Conservation (phyloP, 495 filamentous ascomycete species). For the Lophium mytilinum region DNA sequence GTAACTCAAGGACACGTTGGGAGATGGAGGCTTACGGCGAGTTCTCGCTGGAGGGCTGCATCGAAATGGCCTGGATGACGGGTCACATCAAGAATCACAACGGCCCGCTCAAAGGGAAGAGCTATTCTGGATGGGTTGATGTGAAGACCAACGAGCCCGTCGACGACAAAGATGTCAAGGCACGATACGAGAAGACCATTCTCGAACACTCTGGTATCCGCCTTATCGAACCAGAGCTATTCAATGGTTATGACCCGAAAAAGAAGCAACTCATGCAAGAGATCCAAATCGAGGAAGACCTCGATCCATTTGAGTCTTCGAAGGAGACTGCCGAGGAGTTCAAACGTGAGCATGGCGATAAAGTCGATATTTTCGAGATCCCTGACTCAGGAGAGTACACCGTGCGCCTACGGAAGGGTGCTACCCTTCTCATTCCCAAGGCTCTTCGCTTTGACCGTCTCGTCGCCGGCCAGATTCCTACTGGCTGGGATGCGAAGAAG, state of each 20-base stretch:
- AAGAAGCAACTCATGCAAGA: conserved; percentile 98
- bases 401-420: conserved; percentile 89
- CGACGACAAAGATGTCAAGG: conserved; percentile 95
- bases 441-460: conserved; percentile 93
- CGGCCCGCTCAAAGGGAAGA: conserved; percentile 93
- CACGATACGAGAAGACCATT: conserved; percentile 92
- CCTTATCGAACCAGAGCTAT: conserved; percentile 93
- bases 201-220: conserved; percentile 96
- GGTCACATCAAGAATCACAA: conserved; percentile 98
- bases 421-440: conserved; percentile 89
- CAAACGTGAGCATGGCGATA: conserved; percentile 91
- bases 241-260: conserved; percentile 94
- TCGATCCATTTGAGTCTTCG: conserved; percentile 93
- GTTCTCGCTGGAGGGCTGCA: conserved; percentile 95
- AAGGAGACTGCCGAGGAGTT: conserved; percentile 98
- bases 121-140: conserved; percentile 97
- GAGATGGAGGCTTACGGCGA: conserved; percentile 97
- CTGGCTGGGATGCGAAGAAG: conserved; percentile 89
- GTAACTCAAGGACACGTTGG: conserved; percentile 95
- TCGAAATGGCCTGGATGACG: conserved; percentile 99
- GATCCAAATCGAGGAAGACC: conserved; percentile 89
- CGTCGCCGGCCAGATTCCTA: conserved; percentile 92
- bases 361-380: conserved; percentile 94
- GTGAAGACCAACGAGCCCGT: conserved; percentile 88
- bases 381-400: conserved; percentile 91